Evolutionary conservation across 1,284 basidiomycete genomes (phyloP).

Genomic region (Puccinia hordei): DNA sequence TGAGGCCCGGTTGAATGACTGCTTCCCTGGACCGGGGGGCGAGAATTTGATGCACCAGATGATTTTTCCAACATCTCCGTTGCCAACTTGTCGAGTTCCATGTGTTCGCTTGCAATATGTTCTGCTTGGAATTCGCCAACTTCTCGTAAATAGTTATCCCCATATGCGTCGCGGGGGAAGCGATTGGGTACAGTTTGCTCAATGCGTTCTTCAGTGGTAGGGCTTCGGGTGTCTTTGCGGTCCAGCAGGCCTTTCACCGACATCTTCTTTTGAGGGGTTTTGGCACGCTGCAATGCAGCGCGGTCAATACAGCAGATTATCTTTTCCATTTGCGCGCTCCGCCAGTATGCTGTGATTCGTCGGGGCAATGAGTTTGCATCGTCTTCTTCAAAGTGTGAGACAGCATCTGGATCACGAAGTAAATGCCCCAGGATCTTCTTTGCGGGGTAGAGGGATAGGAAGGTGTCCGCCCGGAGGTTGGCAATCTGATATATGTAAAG

Average conservation of each 20-base stretch:
- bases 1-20: background rate
- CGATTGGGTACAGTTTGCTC: background rate
- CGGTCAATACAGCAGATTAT: slow-evolving; percentile 5
- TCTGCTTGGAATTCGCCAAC: slow-evolving; percentile 4
- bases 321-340: background rate
- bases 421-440: slow-evolving; percentile 10
- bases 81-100: slow-evolving; percentile 1
- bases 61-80: background rate
- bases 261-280: slow-evolving; percentile 13
- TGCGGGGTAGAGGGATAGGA: background rate
- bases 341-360: background rate
- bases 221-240: background rate
- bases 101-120: background rate
- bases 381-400: slow-evolving; percentile 3
- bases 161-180: background rate
- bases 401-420: slow-evolving; percentile 14
- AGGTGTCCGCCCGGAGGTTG: background rate
- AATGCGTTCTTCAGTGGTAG: background rate
- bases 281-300: background rate
- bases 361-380: background rate
- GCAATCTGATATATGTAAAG: slow-evolving; percentile 10
- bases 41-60: background rate
- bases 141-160: background rate
- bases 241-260: slow-evolving; percentile 3
- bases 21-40: background rate